These are phyloP conservation scores for Debaryomyces subglobosus DNA, from an alignment of 1,139 yeast species.

Conservation along the genomic window DNA sequence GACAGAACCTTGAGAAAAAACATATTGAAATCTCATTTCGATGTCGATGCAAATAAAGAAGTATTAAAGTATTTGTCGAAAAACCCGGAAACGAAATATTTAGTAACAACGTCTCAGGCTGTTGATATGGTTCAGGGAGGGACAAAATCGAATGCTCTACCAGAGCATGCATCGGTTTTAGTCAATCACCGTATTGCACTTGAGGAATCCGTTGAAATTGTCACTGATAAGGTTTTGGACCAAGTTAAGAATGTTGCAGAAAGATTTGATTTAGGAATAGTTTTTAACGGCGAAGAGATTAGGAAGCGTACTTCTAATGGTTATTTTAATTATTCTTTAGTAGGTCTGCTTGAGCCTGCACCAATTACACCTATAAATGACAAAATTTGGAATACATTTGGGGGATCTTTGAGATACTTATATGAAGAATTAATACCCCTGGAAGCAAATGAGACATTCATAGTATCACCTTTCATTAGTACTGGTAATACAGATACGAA, in stretches of 20 bases:
- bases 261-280: conserved; percentile 49
- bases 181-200: conserved; percentile 64
- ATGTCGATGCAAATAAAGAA: conserved; percentile 41
- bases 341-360: conserved; percentile 53
- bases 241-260: conserved; percentile 46
- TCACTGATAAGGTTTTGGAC: conserved; percentile 39
- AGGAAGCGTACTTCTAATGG: conserved; percentile 41
- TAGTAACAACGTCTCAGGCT: conserved; percentile 67
- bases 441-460: conserved; percentile 25
- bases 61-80: conserved; percentile 38
- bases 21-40: conserved; percentile 46
- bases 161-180: conserved; percentile 60
- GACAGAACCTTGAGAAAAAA: conserved; percentile 34
- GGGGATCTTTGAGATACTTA: conserved; percentile 59
- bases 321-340: conserved; percentile 44
- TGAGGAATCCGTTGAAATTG: conserved; percentile 47
- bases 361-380: conserved; percentile 57
- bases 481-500: conserved; percentile 49
- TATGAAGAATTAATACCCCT: conserved; percentile 51
- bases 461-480: conserved; percentile 37
- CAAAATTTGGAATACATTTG: conserved; percentile 54
- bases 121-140: conserved; percentile 74
- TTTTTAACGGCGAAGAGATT: conserved; percentile 36
- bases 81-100: conserved; percentile 33
- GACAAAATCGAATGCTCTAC: conserved; percentile 70